Percentiles rank a stretch among this genome's conserved stretches.
phyloP scores from a whole-genome alignment of 140 eudicot genomes.

The Anethum foeniculum region DNA sequence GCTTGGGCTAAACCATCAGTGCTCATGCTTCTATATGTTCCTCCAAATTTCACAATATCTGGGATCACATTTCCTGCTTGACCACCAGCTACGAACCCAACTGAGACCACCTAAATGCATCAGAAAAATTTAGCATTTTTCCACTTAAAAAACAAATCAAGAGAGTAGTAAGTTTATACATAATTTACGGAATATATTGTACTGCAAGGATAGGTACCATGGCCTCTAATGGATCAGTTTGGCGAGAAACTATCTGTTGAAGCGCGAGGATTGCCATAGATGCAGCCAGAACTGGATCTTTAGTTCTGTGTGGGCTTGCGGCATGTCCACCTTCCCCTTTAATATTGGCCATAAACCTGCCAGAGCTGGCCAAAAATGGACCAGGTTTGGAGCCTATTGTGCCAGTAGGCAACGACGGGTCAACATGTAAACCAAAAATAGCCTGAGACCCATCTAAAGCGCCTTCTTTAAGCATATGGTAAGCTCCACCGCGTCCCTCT shows the following conservation, averaged over 20 bases:
- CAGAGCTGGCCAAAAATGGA: constrained; percentile 25
- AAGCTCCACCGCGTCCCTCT: constrained; percentile 27
- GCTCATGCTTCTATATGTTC: constrained; percentile 43
- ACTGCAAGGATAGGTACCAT: not conserved
- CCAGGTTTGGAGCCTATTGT: constrained; percentile 25
- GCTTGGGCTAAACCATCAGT: constrained; percentile 32
- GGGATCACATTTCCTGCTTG: constrained; percentile 47
- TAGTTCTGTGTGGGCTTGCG: constrained; percentile 25
- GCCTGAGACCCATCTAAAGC: constrained; percentile 25
- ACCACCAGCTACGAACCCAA: constrained; percentile 41
- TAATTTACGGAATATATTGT: not conserved
- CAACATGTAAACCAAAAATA: constrained; percentile 13
- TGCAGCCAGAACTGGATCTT: constrained; percentile 29
- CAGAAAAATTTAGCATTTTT: not conserved
- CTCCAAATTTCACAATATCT: constrained; percentile 49
- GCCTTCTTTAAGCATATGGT: constrained; percentile 31
- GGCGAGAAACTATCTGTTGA: constrained; percentile 29
- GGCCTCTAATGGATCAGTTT: constrained; percentile 27
- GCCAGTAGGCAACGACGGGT: constrained; percentile 16
- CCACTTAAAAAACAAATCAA: not conserved
- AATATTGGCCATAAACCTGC: constrained; percentile 20
- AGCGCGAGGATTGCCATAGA: constrained; percentile 26
- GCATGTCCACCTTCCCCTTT: constrained; percentile 33
- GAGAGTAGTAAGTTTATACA: not conserved
- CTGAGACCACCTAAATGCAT: constrained; percentile 34